Conservation (phyloP, 169 alveolate genomes). For the Plasmodium vinckei region DNA sequence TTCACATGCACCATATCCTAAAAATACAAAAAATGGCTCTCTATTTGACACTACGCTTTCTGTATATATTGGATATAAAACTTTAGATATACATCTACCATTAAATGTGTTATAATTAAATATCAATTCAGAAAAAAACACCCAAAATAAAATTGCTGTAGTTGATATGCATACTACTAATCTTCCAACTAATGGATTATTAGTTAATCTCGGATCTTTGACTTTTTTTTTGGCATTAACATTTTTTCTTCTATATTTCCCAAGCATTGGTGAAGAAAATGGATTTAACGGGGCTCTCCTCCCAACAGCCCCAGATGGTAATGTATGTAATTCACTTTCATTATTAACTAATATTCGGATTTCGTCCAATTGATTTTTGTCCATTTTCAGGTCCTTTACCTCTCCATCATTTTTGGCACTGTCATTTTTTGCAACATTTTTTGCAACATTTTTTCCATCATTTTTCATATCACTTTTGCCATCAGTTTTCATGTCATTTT, state of each 20-base stretch:
- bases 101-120: constrained; percentile 85
- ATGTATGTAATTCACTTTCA: constrained; percentile 45
- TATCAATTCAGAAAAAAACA: constrained; percentile 80
- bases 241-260: constrained; percentile 64
- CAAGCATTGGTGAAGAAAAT: constrained; percentile 38
- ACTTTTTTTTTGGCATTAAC: constrained; percentile 35
- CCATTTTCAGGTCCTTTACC: no score
- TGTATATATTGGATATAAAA: constrained; percentile 83
- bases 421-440: no score
- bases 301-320: constrained; percentile 75
- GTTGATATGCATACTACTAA: constrained; percentile 76
- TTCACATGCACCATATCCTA: constrained; percentile 90
- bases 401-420: no score
- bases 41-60: constrained; percentile 15
- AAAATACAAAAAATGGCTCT: constrained; percentile 80
- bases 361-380: neutral
- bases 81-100: constrained; percentile 86
- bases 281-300: constrained; percentile 80
- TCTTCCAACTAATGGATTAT: constrained; percentile 81
- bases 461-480: no score
- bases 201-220: constrained; percentile 78
- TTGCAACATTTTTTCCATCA: no score
- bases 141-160: constrained; percentile 71
- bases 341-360: constrained; percentile 39
- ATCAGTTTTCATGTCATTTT: no score